A percentile compares a stretch with the other conserved stretches of the same genome.
These are phyloP conservation scores for Myriosclerotinia duriaeana DNA, from an alignment of 2,329 filamentous ascomycete species.

Conservation along the genomic window DNA sequence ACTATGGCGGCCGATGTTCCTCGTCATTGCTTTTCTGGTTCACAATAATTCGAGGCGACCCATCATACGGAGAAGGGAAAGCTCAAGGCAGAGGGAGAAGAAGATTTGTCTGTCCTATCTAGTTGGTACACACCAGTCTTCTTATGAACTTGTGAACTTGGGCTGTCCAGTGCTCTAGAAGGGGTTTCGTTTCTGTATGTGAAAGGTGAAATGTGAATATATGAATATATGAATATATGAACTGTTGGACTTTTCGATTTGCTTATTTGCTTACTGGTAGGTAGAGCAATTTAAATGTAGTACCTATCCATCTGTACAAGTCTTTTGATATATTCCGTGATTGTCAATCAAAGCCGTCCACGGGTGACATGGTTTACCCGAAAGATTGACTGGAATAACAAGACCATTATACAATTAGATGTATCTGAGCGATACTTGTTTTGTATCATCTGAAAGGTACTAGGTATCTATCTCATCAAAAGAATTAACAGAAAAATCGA, in stretches of 20 bases:
- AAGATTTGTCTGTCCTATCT: neutral
- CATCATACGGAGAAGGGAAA: neutral
- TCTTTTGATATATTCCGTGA: too few relatives aligned
- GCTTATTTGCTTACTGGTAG: neutral
- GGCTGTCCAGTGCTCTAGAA: too few relatives aligned
- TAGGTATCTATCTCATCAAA: neutral
- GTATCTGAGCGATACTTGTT: neutral
- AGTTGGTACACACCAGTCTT: too few relatives aligned
- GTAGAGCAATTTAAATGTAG: neutral
- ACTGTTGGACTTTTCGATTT: neutral
- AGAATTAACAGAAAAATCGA: neutral
- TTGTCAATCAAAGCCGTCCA: neutral
- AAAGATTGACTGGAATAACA: neutral
- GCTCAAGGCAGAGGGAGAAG: neutral
- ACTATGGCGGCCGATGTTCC: neutral
- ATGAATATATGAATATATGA: too few relatives aligned
- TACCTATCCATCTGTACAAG: too few relatives aligned
- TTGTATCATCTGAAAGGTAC: too few relatives aligned
- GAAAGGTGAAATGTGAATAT: neutral
- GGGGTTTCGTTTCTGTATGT: too few relatives aligned
- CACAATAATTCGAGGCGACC: neutral
- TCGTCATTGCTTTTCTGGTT: neutral
- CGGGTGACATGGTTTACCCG: too few relatives aligned
- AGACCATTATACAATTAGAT: neutral
- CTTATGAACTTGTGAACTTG: too few relatives aligned